These are phyloP conservation scores for Maudiozyma turicensis DNA, from an alignment of 805 yeast genomes.

Conservation along the genomic window DNA sequence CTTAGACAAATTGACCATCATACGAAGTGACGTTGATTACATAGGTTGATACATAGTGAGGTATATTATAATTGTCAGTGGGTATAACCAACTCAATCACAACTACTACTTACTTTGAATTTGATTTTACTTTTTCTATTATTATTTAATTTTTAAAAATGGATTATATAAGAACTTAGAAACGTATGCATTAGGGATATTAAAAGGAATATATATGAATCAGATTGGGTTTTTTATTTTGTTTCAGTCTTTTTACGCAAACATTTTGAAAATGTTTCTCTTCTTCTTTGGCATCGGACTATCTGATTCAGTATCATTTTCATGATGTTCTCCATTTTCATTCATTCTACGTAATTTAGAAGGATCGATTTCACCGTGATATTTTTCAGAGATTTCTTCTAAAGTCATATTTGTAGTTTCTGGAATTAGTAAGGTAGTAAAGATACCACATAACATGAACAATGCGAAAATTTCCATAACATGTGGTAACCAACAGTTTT, in stretches of 20 bases:
- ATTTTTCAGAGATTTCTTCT: conserved; percentile 71
- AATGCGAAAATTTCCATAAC: conserved; percentile 91
- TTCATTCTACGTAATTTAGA: conserved; percentile 10
- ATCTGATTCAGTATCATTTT: background rate
- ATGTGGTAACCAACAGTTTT: conserved; percentile 77
- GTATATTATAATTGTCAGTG: no score
- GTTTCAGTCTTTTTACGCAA: background rate
- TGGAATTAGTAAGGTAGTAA: conserved; percentile 60
- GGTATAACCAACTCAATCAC: no score
- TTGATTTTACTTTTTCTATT: no score
- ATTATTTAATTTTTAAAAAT: no score
- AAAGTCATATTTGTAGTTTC: conserved; percentile 89
- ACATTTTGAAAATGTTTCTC: background rate
- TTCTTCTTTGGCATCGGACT: background rate
- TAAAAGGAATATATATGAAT: background rate
- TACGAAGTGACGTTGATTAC: no score
- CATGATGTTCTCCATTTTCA: background rate
- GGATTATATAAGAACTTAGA: no score
- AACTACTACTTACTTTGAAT: no score
- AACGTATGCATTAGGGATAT: no score
- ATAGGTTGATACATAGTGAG: no score
- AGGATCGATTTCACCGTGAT: conserved; percentile 68
- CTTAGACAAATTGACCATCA: no score
- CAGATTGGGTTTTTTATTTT: background rate
- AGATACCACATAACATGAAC: conserved; percentile 77